phyloP scores from a whole-genome alignment of 106 monocot genomes.

The Acanthochlamys bracteata region DNA sequence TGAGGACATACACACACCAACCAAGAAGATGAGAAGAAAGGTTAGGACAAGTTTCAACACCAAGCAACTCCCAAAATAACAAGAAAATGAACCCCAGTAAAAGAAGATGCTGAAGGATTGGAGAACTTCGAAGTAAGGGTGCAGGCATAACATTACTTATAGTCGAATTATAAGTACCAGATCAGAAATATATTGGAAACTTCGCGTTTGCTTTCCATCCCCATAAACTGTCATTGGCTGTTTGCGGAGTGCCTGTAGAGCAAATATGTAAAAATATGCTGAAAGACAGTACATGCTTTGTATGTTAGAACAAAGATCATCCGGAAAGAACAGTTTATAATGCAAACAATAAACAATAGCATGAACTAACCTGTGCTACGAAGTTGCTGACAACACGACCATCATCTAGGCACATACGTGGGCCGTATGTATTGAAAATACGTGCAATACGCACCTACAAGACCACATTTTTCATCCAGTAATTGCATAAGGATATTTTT shows the following conservation, averaged over 20 bases:
- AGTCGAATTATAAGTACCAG: conserved; percentile 27
- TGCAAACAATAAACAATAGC: too few relatives aligned
- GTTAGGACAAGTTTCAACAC: too few relatives aligned
- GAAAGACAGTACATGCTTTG: too few relatives aligned
- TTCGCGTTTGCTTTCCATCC: conserved; percentile 75
- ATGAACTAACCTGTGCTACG: conserved; percentile 54
- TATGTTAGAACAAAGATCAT: too few relatives aligned
- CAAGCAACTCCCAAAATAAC: too few relatives aligned
- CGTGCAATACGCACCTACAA: conserved; percentile 71
- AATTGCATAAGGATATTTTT: not conserved
- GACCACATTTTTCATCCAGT: not conserved
- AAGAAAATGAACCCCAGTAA: not conserved
- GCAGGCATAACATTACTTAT: not conserved
- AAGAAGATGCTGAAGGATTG: not conserved
- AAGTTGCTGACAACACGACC: conserved; percentile 90
- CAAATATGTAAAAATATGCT: too few relatives aligned
- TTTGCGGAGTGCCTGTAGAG: conserved; percentile 41
- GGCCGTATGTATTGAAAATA: conserved; percentile 74
- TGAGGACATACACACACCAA: too few relatives aligned
- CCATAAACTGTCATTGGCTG: conserved; percentile 75
- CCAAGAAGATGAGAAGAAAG: too few relatives aligned
- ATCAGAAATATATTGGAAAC: conserved; percentile 79
- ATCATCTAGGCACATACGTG: conserved; percentile 77
- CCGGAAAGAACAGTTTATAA: too few relatives aligned
- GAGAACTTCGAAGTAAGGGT: not conserved